Percentiles rank a stretch among this genome's conserved stretches.
phyloP scores from a whole-genome alignment of 768 basidiomycete species.

The Pulveroboletus sp. region DNA sequence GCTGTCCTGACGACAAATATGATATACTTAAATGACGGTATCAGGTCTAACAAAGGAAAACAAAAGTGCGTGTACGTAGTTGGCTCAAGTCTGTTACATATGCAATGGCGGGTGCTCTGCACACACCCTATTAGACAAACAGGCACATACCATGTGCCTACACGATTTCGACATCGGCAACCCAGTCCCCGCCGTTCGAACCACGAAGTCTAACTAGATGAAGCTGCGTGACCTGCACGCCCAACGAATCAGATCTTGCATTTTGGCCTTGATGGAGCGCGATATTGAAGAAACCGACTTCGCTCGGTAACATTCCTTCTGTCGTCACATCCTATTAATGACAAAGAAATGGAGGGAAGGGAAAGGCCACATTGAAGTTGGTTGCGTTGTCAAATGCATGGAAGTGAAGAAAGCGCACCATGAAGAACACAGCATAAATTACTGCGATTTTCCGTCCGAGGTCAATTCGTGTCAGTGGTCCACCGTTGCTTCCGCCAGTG shows the following conservation, averaged over 20 bases:
- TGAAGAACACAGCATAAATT: background rate
- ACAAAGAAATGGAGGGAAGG: background rate
- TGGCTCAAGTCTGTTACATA: too few relatives aligned
- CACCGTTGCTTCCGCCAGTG: background rate
- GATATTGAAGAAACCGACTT: background rate
- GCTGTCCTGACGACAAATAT: too few relatives aligned
- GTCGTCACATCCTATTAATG: background rate
- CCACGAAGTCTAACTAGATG: slow-evolving; percentile 4
- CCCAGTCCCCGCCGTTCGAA: slow-evolving; percentile 1
- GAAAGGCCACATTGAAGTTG: background rate
- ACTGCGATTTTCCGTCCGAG: background rate
- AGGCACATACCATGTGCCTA: background rate
- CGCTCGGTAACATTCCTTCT: background rate
- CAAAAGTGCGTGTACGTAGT: too few relatives aligned
- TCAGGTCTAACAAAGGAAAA: too few relatives aligned
- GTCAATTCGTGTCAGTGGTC: background rate
- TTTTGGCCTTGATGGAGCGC: slow-evolving; percentile 7
- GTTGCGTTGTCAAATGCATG: background rate
- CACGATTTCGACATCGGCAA: slow-evolving; percentile 10
- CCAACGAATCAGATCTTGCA: background rate
- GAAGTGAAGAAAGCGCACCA: background rate
- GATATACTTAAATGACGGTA: too few relatives aligned
- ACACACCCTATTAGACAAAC: background rate
- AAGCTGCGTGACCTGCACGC: slow-evolving; percentile 8
- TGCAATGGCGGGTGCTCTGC: background rate